A percentile compares a stretch with the other conserved stretches of the same genome.
phyloP scores from a whole-genome alignment of 2,329 filamentous ascomycete species.

The Penicillium oxalicum region DNA sequence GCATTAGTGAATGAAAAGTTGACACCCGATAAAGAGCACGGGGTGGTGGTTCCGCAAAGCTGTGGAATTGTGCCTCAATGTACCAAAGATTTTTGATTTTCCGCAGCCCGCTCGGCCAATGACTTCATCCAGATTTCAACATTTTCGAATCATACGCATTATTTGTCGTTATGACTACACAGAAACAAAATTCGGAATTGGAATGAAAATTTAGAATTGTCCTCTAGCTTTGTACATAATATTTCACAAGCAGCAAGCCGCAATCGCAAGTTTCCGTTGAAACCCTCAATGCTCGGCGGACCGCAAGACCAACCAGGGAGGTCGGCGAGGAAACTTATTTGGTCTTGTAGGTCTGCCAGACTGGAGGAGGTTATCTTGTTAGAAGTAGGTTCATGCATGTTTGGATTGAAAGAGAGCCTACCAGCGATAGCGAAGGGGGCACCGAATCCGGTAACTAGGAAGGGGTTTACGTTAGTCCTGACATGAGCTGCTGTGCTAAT shows the following conservation, averaged over 20 bases:
- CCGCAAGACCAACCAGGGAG: constrained; percentile 16
- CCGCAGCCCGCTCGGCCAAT: constrained; percentile 34
- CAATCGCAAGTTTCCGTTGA: constrained; percentile 14
- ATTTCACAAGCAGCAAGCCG: constrained; percentile 23
- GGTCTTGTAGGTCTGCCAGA: constrained; percentile 65
- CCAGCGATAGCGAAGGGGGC: constrained; percentile 59
- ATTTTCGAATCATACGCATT: constrained; percentile 13
- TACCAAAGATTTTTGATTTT: constrained; percentile 37
- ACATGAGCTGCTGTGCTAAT: not conserved
- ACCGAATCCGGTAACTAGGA: constrained; percentile 52
- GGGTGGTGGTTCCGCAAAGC: constrained; percentile 16
- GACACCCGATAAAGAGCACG: constrained; percentile 1
- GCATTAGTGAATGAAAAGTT: not conserved
- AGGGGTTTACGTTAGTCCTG: constrained; percentile 33
- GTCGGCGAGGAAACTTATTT: constrained; percentile 26
- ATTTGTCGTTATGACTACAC: constrained; percentile 18
- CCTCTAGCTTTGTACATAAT: constrained; percentile 39
- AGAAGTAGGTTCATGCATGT: constrained; percentile 15
- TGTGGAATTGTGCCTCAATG: constrained; percentile 22
- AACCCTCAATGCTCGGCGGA: constrained; percentile 12
- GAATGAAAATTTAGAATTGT: constrained; percentile 24
- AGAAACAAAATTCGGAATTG: constrained; percentile 1
- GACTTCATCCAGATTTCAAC: constrained; percentile 40
- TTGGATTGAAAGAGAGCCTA: constrained; percentile 37
- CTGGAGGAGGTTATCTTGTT: constrained; percentile 34